Evolutionary conservation across 2,329 filamentous ascomycete species (phyloP), one percentile per base, ranked within the genome.

Genomic region (Tolypocladium tropicale): DNA sequence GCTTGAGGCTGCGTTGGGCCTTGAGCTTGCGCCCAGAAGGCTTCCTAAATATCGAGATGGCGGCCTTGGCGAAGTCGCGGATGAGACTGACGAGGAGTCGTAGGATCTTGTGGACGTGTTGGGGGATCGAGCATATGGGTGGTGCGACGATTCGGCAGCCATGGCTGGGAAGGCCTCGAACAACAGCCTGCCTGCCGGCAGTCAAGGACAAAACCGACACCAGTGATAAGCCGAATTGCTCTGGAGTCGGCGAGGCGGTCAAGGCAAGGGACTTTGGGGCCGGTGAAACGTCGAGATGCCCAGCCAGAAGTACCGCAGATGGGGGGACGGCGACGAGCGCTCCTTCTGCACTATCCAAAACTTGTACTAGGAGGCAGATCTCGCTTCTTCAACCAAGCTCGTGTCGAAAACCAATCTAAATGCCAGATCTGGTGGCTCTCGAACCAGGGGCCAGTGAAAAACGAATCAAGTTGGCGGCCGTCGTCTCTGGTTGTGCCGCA

Each of bases 81-180:
- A 84, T 30, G 82, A 83, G 63, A 83, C 80, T 52, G 82, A 83
- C 12, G 82, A 84, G 58, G 82, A 84, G 70, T 83, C 81, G 76
- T 83, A 85, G 61, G 81, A 84, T 68, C 78, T 76, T 60, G 77
- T 79, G 61, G 81, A 83, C 58, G 75, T 76, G 69, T 83, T 83
- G 58, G 83, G 82, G 57, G 82, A 85, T 70, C 80, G 81, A 64
- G 79, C 72, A 68, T 81, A 84, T 53, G 76, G 71, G 67, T 77
- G 81, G 72, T 84, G 81, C 64, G 78, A 67, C 57, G 66, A 62
- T 53, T 80, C 76, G 64, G 80, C 75, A 81, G 84, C 84, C 65
- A 67, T 63, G 66, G 25, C 43, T 57, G 36, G 41, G 21, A 34
- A 46, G 39, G 37, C 52, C 37, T 30, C 30, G 36, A 21, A 18